Conservation (phyloP, 345 rosid species). For the Eucalyptus curtisii region DNA sequence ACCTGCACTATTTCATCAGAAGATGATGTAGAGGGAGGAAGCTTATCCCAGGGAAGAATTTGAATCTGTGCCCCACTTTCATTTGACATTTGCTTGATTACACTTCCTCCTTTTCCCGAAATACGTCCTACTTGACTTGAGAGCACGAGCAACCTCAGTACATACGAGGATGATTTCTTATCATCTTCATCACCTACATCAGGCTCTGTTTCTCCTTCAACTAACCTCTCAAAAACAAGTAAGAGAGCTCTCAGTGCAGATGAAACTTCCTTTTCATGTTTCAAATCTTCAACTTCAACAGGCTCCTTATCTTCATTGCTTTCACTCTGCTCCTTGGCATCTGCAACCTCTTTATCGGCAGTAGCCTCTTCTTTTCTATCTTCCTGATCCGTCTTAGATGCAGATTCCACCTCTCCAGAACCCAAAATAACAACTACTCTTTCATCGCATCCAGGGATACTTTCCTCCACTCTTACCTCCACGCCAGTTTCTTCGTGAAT, state of each 20-base stretch:
- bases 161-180: slow-evolving; percentile 8
- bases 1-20: slow-evolving; percentile 65
- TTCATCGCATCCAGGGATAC: slow-evolving; percentile 44
- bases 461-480: slow-evolving; percentile 40
- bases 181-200: slow-evolving; percentile 21
- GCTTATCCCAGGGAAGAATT: slow-evolving; percentile 55
- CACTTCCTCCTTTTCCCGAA: slow-evolving; percentile 57
- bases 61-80: slow-evolving; percentile 65
- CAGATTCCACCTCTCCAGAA: slow-evolving; percentile 7
- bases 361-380: slow-evolving; percentile 1
- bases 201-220: slow-evolving; percentile 18
- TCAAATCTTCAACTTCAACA: slow-evolving; percentile 12
- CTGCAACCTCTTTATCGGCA: slow-evolving; percentile 3
- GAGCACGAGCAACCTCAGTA: slow-evolving; percentile 46
- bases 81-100: slow-evolving; percentile 44
- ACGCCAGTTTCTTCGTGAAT: slow-evolving; percentile 39
- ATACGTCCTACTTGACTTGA: slow-evolving; percentile 56
- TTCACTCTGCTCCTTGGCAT: background rate
- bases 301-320: slow-evolving; percentile 8
- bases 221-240: slow-evolving; percentile 43
- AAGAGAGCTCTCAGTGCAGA: slow-evolving; percentile 42
- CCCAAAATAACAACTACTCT: slow-evolving; percentile 28
- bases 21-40: slow-evolving; percentile 36
- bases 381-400: background rate
- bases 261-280: slow-evolving; percentile 16